Percentiles rank a stretch among this genome's conserved stretches.
These are phyloP conservation scores for Viola odorata DNA, from an alignment of 345 rosid species.

Conservation along the genomic window DNA sequence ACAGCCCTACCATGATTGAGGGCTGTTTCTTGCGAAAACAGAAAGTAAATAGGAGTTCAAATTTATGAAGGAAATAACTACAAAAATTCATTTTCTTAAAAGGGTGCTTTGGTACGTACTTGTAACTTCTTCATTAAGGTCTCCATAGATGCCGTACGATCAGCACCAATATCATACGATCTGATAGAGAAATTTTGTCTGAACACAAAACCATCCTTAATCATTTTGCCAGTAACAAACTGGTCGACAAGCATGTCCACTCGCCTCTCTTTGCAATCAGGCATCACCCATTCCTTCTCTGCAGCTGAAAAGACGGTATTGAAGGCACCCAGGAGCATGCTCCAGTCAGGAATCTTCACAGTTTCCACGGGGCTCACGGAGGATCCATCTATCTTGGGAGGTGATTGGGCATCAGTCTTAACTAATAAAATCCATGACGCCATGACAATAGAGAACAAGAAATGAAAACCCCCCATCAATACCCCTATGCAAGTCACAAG, in stretches of 20 bases:
- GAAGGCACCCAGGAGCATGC: conserved; percentile 98
- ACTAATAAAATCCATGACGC: neutral
- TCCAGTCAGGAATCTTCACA: conserved; percentile 91
- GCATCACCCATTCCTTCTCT: conserved; percentile 99
- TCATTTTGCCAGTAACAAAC: conserved; percentile 75
- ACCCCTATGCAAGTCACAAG: neutral
- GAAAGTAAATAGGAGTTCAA: conserved; percentile 8
- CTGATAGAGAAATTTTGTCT: conserved; percentile 86
- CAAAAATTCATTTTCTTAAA: neutral
- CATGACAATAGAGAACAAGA: neutral
- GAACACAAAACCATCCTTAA: conserved; percentile 82
- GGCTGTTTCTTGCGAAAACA: conserved; percentile 77
- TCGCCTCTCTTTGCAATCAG: conserved; percentile 92
- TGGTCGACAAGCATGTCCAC: conserved; percentile 82
- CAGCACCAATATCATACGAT: conserved; percentile 98
- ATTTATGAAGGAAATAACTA: neutral
- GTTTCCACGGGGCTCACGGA: conserved; percentile 44
- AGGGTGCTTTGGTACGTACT: conserved; percentile 29
- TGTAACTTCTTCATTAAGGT: conserved; percentile 95
- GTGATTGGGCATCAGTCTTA: conserved; percentile 52
- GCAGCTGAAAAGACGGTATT: conserved; percentile 96
- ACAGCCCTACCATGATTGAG: conserved; percentile 82
- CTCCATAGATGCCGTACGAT: conserved; percentile 94
- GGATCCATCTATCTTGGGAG: conserved; percentile 78
- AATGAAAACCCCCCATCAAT: too few species aligned